Percentiles rank a stretch among this genome's conserved stretches.
Evolutionary conservation across 2,329 filamentous ascomycete genomes (phyloP).

Genomic region (Periglandula ipomoeae): DNA sequence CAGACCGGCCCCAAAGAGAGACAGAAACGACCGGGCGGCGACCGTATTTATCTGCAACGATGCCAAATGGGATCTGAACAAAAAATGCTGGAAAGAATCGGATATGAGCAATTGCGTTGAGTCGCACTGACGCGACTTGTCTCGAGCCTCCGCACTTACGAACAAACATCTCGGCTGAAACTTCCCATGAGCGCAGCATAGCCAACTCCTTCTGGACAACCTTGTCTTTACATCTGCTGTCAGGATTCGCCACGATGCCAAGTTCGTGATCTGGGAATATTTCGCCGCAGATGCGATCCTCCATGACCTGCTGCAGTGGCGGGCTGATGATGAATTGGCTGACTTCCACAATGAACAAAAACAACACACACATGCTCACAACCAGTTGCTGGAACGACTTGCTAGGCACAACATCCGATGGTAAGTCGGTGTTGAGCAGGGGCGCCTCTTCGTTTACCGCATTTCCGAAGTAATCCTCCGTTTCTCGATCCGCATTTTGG

Average conservation of each 20-base stretch:
- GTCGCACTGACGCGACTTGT: too few species aligned
- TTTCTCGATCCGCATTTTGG: neutral
- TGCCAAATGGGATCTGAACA: neutral
- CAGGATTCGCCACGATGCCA: neutral
- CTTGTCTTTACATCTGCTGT: neutral
- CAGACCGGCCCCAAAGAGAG: neutral
- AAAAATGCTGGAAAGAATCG: neutral
- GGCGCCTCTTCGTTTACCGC: neutral
- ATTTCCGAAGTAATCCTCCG: neutral
- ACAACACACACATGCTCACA: conserved; percentile 8
- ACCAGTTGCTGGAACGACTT: conserved; percentile 20
- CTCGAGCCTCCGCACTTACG: too few species aligned
- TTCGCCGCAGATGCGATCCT: conserved; percentile 17
- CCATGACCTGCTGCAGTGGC: neutral
- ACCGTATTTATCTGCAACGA: neutral
- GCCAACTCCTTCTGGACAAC: neutral
- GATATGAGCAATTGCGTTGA: neutral
- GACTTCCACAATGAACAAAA: neutral
- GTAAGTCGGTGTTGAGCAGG: conserved; percentile 12
- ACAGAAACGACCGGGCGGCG: neutral
- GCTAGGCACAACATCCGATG: conserved; percentile 13
- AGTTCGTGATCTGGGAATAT: conserved; percentile 29
- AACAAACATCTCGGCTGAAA: neutral
- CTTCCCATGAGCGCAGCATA: neutral
- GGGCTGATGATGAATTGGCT: neutral